A percentile compares a stretch with the other conserved stretches of the same genome.
Evolutionary conservation across 306 rosid genomes (phyloP).

Genomic region (Prunus persica): Prunus_persica_NCBIv2 NC_034011.1:6491501-6492000

Average conservation of each 20-base stretch:
- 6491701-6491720: conserved; percentile 70
- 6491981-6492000: conserved; percentile 69
- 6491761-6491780: conserved; percentile 57
- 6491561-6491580: not conserved
- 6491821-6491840: conserved; percentile 35
- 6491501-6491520: conserved; percentile 79
- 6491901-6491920: conserved; percentile 65
- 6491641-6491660: too few species aligned
- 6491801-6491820: conserved; percentile 16
- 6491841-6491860: conserved; percentile 78
- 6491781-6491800: conserved; percentile 57
- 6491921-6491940: conserved; percentile 87
- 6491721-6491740: conserved; percentile 91
- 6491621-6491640: too few species aligned
- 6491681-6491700: not conserved
- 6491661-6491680: not conserved
- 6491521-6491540: conserved; percentile 94
- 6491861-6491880: conserved; percentile 90
- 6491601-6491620: too few species aligned
- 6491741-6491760: conserved; percentile 72
- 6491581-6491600: not conserved
- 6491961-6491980: conserved; percentile 93
- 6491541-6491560: conserved; percentile 71
- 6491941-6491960: conserved; percentile 91
- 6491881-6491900: conserved; percentile 72